Percentiles rank a stretch among this genome's conserved stretches.
These are phyloP conservation scores for Nitzschia putrida DNA, from an alignment of 108 stramenopile species.

Conservation along the genomic window DNA sequence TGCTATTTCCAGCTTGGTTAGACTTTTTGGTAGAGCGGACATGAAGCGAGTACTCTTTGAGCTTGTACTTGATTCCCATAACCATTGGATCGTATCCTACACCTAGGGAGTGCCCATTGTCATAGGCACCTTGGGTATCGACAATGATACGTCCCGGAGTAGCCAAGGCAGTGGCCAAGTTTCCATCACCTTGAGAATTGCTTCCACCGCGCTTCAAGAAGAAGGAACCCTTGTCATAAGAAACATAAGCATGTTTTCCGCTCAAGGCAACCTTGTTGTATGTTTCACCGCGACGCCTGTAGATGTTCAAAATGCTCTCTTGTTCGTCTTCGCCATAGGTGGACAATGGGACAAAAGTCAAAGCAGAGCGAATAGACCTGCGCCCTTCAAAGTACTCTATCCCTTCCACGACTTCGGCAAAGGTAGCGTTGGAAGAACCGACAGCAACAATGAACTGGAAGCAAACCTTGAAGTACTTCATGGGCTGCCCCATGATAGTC, in stretches of 20 bases:
- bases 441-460: conserved; percentile 59
- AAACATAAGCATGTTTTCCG: conserved; percentile 47
- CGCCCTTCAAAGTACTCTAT: conserved; percentile 63
- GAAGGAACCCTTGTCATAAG: conserved; percentile 62
- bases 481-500: conserved; percentile 48
- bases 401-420: conserved; percentile 67
- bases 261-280: conserved; percentile 46
- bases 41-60: conserved; percentile 64
- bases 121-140: conserved; percentile 60
- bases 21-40: conserved; percentile 26
- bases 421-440: conserved; percentile 40
- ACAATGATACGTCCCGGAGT: conserved; percentile 65
- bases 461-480: conserved; percentile 58
- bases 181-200: conserved; percentile 5
- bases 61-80: conserved; percentile 57
- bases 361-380: conserved; percentile 30
- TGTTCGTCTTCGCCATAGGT: conserved; percentile 25
- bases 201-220: conserved; percentile 46
- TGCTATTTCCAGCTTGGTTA: not conserved
- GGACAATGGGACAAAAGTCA: conserved; percentile 53
- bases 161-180: conserved; percentile 43
- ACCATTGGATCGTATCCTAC: conserved; percentile 68
- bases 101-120: conserved; percentile 51
- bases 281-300: conserved; percentile 45
- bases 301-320: conserved; percentile 26